Conservation (phyloP, 257 asterid species). For the Anisodus tanguticus region DNA sequence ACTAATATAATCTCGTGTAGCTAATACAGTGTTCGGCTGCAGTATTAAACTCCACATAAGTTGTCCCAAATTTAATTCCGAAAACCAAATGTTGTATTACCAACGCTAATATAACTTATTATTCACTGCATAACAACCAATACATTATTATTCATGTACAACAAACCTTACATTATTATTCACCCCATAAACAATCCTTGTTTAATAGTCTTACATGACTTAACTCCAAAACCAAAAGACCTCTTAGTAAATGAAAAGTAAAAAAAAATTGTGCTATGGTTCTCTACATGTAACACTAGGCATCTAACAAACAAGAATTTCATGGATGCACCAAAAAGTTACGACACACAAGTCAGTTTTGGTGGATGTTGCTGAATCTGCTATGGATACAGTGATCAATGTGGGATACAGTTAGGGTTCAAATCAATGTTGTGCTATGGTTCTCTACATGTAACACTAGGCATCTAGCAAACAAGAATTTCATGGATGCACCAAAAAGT, state of each 20-base stretch:
- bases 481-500: not conserved
- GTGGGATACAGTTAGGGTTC: not conserved
- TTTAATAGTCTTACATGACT: not conserved
- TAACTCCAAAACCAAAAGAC: not conserved
- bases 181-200: not conserved
- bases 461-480: constrained; percentile 13
- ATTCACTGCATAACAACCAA: not conserved
- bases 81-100: not conserved
- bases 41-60: not conserved
- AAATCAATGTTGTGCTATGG: not conserved
- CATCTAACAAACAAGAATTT: constrained; percentile 11
- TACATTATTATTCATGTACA: not conserved
- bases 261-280: not conserved
- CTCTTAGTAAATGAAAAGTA: not conserved
- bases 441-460: not conserved
- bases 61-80: not conserved
- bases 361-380: not conserved
- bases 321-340: not conserved
- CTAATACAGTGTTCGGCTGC: not conserved
- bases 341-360: constrained; percentile 1
- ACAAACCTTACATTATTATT: not conserved
- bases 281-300: constrained; percentile 1
- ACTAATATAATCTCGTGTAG: not conserved
- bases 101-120: not conserved
- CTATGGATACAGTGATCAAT: not conserved